Conservation (phyloP, 257 asterid genomes). For the Ehretia macrophylla region DNA sequence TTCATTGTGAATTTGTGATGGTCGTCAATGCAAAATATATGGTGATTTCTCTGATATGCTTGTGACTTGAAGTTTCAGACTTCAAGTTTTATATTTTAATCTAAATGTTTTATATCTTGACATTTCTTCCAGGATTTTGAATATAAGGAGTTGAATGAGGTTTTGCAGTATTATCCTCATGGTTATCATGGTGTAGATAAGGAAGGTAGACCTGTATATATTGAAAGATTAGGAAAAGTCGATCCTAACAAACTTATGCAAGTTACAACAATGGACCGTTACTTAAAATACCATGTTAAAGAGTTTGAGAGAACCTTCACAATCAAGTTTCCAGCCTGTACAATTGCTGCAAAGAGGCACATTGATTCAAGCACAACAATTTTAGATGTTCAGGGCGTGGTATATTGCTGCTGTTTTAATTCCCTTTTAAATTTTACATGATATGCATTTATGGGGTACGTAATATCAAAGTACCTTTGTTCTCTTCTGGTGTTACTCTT, state of each 20-base stretch:
- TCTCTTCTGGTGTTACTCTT: slow-evolving; percentile 16
- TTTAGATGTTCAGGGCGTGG: slow-evolving; percentile 89
- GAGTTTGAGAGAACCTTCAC: slow-evolving; percentile 78
- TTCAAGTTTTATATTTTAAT: not conserved
- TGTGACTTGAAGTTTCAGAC: not conserved
- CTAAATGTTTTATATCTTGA: not conserved
- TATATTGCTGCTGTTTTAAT: slow-evolving; percentile 24
- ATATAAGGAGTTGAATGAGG: slow-evolving; percentile 67
- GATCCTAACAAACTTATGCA: slow-evolving; percentile 80
- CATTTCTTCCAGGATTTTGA: slow-evolving; percentile 58
- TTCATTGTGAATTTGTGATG: not conserved
- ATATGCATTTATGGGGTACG: not conserved
- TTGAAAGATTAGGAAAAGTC: slow-evolving; percentile 80
- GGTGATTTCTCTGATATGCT: too few relatives aligned
- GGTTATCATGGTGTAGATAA: slow-evolving; percentile 87
- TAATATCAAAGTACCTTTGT: slow-evolving; percentile 1
- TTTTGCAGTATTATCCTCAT: slow-evolving; percentile 66
- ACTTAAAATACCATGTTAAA: slow-evolving; percentile 65
- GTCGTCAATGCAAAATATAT: too few relatives aligned
- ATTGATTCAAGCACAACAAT: slow-evolving; percentile 84
- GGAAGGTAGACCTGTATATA: slow-evolving; percentile 82
- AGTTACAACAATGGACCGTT: slow-evolving; percentile 75
- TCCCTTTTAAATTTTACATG: not conserved
- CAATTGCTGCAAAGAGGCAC: slow-evolving; percentile 79
- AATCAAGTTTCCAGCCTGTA: slow-evolving; percentile 79